These are phyloP conservation scores for Lenwebbia sp. DNA, from an alignment of 345 rosid species.

Conservation along the genomic window DNA sequence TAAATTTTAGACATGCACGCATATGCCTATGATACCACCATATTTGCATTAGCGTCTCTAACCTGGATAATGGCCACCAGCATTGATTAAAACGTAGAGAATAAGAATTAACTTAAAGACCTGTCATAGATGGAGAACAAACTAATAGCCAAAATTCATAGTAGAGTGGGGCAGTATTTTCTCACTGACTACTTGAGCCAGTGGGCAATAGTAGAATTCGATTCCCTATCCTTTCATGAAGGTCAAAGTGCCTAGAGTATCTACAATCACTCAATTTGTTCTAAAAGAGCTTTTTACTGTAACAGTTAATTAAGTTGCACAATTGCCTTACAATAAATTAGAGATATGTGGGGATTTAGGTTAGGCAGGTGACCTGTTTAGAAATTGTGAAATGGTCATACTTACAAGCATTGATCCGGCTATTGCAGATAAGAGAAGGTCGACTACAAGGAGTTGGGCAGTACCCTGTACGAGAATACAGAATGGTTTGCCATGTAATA, in stretches of 20 bases:
- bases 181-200: no score
- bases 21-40: no score
- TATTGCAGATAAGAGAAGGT: no score
- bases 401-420: background rate
- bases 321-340: background rate
- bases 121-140: background rate
- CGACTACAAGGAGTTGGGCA: conserved; percentile 67
- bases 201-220: background rate
- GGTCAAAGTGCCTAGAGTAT: background rate
- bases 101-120: background rate
- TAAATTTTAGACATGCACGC: no score
- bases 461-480: conserved; percentile 67
- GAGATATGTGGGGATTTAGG: background rate
- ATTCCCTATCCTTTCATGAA: background rate
- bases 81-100: background rate
- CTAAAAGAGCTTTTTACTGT: background rate
- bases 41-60: background rate
- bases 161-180: background rate
- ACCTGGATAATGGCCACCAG: background rate
- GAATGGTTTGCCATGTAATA: conserved; percentile 77
- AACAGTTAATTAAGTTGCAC: background rate
- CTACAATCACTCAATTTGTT: background rate
- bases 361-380: background rate
- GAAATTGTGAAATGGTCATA: background rate
- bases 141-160: background rate